A percentile compares a stretch with the other conserved stretches of the same genome.
Evolutionary conservation across 257 asterid species (phyloP).

Genomic region (Solanum pimpinellifolium): DNA sequence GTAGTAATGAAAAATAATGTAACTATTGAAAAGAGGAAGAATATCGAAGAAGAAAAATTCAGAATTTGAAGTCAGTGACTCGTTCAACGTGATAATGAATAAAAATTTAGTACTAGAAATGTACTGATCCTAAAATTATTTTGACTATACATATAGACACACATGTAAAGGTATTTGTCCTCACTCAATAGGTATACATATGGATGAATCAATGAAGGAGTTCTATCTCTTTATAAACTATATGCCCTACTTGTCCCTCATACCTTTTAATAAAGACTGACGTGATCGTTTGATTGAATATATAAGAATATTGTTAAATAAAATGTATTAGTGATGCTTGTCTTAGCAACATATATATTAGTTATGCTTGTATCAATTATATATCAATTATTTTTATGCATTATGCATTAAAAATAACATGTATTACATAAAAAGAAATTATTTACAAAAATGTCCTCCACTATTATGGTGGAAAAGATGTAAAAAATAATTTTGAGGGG

Average conservation of each 20-base stretch:
- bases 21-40: background rate
- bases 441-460: too few relatives aligned
- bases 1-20: background rate
- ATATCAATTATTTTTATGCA: too few relatives aligned
- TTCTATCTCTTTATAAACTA: background rate
- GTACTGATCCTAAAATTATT: background rate
- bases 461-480: too few relatives aligned
- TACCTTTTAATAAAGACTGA: background rate
- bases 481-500: too few relatives aligned
- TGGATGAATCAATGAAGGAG: background rate
- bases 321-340: too few relatives aligned
- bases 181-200: background rate
- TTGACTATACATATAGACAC: background rate
- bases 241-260: background rate
- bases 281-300: background rate
- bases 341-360: too few relatives aligned
- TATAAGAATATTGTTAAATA: too few relatives aligned
- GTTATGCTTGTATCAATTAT: too few relatives aligned
- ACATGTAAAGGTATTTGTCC: background rate
- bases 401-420: too few relatives aligned
- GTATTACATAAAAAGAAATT: too few relatives aligned
- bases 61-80: background rate
- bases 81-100: background rate
- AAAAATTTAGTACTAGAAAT: background rate
- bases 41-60: background rate